Base-by-base conservation (phyloP, 164 flowering plant species). In the Stephania japonica region DNA sequence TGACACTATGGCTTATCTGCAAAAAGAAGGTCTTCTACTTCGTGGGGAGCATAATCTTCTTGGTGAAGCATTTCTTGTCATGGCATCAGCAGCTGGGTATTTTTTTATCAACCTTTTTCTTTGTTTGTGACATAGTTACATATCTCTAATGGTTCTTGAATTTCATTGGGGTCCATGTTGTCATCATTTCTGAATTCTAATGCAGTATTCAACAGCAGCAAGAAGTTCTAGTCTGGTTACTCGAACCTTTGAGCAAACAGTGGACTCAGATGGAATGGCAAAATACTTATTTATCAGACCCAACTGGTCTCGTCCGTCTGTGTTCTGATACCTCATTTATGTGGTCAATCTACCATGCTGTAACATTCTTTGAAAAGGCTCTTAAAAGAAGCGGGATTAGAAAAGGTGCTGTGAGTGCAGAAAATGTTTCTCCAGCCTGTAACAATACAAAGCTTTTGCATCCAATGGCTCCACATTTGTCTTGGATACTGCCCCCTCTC, bases 71-170 rank as follows among this genome's bases (percentile, higher is more conserved):
- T 89, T 92, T 80, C 98, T 96, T 79, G 78, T 96, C 16, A 91
- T 96, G 88, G 99, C 98, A 75, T 90, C 99, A 81, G 83, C 92
- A 77, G 97, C 97, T 77, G 98, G 99, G 99, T 96, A 89, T 78
- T 74, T 73, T 32, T 71, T 69, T 68, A 23, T 59, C 14, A 21
- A 16, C 26, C 38, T 11, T 27, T 61, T 38, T 73, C 59, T 38
- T 23, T 50, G 32, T 24, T 62, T 49, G 23, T 66, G 49, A 50
- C 32, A 12, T 70, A 69, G 16, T 53, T 72, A 14, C n/a, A 41
- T 23, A 25, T 42, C 18, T 32, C 69, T 63, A 32, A 21, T 16
- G 64, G 23, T 56, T 69, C 21, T 65, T 24, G 69, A 42, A 49
- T 67, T 62, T 70, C 10, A 16, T 44, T n/a, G 12, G 56, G 42